Percentiles rank a stretch among this genome's conserved stretches.
phyloP scores from a whole-genome alignment of 2,329 filamentous ascomycete genomes.

The Nemania sp. region DNA sequence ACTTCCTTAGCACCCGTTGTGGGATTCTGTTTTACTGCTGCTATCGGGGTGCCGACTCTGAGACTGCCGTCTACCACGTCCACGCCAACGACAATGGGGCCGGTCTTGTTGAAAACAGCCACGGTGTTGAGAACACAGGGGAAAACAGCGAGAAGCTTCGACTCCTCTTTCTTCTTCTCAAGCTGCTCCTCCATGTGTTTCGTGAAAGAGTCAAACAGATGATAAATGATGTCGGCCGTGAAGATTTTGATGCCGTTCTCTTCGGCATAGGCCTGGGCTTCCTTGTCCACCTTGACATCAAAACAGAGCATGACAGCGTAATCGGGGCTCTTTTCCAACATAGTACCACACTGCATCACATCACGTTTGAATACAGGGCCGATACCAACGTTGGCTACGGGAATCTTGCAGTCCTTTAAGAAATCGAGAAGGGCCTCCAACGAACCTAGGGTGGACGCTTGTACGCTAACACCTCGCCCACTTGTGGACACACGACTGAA shows the following conservation, averaged over 20 bases:
- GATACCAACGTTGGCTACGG: conserved; percentile 96
- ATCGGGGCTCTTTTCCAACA: conserved; percentile 95
- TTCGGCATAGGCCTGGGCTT: conserved; percentile 89
- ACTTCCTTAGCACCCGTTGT: conserved; percentile 86
- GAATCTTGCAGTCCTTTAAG: conserved; percentile 95
- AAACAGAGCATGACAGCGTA: conserved; percentile 99
- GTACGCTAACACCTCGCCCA: conserved; percentile 94
- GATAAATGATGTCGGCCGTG: conserved; percentile 98
- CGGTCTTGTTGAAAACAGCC: conserved; percentile 98
- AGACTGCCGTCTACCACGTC: conserved; percentile 94
- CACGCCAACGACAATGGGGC: conserved; percentile 93
- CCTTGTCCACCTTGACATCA: conserved; percentile 99
- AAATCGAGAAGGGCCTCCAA: conserved; percentile 97
- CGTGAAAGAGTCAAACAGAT: conserved; percentile 96
- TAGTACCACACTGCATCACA: conserved; percentile 93
- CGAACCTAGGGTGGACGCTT: conserved; percentile 96
- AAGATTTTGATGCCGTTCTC: conserved; percentile 98
- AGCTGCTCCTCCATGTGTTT: conserved; percentile 90
- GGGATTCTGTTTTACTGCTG: conserved; percentile 84
- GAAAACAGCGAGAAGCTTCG: conserved; percentile 95
- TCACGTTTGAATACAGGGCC: conserved; percentile 98
- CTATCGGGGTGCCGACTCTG: conserved; percentile 88
- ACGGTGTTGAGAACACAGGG: conserved; percentile 91
- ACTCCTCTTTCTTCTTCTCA: conserved; percentile 95
- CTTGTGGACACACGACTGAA: conserved; percentile 92